phyloP scores from a whole-genome alignment of 1,284 basidiomycete genomes.

The Moesziomyces globuligerus region DNA sequence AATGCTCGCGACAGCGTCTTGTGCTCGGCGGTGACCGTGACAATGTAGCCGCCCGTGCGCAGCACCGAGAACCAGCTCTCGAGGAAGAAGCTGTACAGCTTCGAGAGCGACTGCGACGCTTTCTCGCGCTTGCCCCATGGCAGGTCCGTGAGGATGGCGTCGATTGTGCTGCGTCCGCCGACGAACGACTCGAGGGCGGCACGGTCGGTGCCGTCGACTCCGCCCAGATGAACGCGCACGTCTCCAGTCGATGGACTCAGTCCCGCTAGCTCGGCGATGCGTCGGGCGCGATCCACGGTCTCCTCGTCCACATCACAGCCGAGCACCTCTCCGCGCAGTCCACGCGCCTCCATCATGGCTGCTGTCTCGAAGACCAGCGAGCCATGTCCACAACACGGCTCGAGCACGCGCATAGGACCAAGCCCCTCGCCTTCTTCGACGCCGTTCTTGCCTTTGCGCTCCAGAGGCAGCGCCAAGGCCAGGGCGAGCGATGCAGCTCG shows the following conservation, averaged over 20 bases:
- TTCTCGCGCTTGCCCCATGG: constrained; percentile 50
- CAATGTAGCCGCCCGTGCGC: constrained; percentile 38
- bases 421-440: not conserved
- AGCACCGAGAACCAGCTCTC: constrained; percentile 40
- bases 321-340: constrained; percentile 21
- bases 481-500: constrained; percentile 41
- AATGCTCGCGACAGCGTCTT: constrained; percentile 34
- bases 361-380: constrained; percentile 45
- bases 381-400: constrained; percentile 50
- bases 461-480: constrained; percentile 25
- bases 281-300: constrained; percentile 22
- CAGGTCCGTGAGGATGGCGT: constrained; percentile 51
- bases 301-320: constrained; percentile 42
- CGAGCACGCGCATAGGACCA: constrained; percentile 27
- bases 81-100: constrained; percentile 37
- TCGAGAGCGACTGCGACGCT: constrained; percentile 29
- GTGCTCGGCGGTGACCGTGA: constrained; percentile 46
- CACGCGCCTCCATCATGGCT: constrained; percentile 39
- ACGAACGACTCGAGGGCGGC: constrained; percentile 27
- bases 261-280: constrained; percentile 23
- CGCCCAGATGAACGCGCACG: constrained; percentile 13
- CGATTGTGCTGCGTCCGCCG: constrained; percentile 28
- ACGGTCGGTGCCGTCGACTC: constrained; percentile 29
- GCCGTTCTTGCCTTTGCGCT: constrained; percentile 14
- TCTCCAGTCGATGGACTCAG: constrained; percentile 5